Percentiles rank a stretch among this genome's conserved stretches.
These are phyloP conservation scores for Xylaria sp. DNA, from an alignment of 2,329 filamentous ascomycete genomes.

Conservation along the genomic window DNA sequence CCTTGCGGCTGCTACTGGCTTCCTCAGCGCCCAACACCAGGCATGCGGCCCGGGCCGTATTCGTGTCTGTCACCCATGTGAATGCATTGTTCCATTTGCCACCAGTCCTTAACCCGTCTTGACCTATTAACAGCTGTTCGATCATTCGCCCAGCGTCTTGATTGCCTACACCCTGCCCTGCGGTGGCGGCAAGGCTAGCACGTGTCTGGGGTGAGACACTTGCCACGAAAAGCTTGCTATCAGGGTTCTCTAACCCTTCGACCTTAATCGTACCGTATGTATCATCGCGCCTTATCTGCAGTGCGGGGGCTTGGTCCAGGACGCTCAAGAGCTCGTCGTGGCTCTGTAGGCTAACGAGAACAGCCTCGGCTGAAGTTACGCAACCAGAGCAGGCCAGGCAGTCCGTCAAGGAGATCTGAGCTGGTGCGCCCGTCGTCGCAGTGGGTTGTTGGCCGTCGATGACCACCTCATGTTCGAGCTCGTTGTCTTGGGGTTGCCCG, in stretches of 20 bases:
- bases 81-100: constrained; percentile 79
- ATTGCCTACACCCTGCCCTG: constrained; percentile 72
- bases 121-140: constrained; percentile 75
- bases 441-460: constrained; percentile 75
- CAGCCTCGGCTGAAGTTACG: constrained; percentile 95
- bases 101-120: constrained; percentile 69
- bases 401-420: constrained; percentile 94
- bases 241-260: constrained; percentile 59
- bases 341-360: constrained; percentile 93
- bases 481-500: constrained; percentile 29
- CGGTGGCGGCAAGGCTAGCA: constrained; percentile 86
- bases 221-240: constrained; percentile 84
- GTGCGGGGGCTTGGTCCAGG: constrained; percentile 69
- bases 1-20: constrained; percentile 53
- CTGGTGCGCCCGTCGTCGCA: constrained; percentile 64
- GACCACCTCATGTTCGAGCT: constrained; percentile 80
- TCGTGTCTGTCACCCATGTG: constrained; percentile 89
- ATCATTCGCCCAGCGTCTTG: constrained; percentile 81
- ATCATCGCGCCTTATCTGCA: constrained; percentile 44
- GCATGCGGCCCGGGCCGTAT: constrained; percentile 78
- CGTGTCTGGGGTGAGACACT: constrained; percentile 91
- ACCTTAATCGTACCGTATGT: constrained; percentile 46
- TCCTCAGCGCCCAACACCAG: constrained; percentile 82
- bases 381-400: constrained; percentile 97
- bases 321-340: constrained; percentile 88